phyloP scores from a whole-genome alignment of 768 basidiomycete species.

The Wakefieldia striispora region DNA sequence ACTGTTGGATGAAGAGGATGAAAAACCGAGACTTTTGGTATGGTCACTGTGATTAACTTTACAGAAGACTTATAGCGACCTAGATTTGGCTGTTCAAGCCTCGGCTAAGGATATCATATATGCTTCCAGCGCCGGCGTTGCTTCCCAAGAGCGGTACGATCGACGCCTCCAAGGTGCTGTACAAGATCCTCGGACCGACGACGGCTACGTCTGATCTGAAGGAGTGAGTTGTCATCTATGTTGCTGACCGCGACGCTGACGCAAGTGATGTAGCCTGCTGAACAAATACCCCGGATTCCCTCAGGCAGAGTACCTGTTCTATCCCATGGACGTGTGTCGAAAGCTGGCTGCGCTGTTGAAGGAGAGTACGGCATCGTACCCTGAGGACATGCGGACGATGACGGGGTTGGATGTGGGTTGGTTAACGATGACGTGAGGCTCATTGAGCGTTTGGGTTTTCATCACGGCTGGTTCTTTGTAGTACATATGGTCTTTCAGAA shows the following conservation, averaged over 20 bases:
- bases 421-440: constrained; percentile 38
- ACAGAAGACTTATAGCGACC: not conserved
- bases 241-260: constrained; percentile 1
- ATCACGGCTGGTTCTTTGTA: too few relatives aligned
- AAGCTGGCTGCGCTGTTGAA: constrained; percentile 66
- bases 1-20: constrained; percentile 83
- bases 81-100: constrained; percentile 98
- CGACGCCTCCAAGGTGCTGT: constrained; percentile 80
- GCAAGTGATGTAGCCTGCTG: constrained; percentile 41
- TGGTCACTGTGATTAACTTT: constrained; percentile 18
- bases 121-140: constrained; percentile 48
- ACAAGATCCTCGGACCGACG: constrained; percentile 68
- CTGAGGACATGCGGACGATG: constrained; percentile 72
- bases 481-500: too few relatives aligned
- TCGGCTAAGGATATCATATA: constrained; percentile 75
- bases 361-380: constrained; percentile 78
- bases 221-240: constrained; percentile 9
- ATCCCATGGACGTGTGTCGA: constrained; percentile 76
- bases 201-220: constrained; percentile 38
- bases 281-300: constrained; percentile 78
- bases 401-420: constrained; percentile 82
- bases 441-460: not conserved
- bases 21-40: constrained; percentile 75
- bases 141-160: constrained; percentile 63
- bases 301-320: constrained; percentile 84